phyloP scores from a whole-genome alignment of 1,284 basidiomycete species.

The Inonotus hispidus region DNA sequence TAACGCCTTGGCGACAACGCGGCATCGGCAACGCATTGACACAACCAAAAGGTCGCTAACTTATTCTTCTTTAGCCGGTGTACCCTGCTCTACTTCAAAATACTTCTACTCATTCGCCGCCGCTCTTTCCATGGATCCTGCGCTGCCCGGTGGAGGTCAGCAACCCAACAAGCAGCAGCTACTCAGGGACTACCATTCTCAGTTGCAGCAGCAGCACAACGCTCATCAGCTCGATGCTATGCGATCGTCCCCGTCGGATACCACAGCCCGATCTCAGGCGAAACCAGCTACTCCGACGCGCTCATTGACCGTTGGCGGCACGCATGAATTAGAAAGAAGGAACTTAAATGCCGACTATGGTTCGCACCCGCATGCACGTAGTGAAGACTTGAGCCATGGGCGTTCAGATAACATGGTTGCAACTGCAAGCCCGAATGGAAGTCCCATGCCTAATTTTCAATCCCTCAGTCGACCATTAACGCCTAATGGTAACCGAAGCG shows the following conservation, averaged over 20 bases:
- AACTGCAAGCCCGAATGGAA: conserved; percentile 18
- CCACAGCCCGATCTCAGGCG: background rate
- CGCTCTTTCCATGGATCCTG: conserved; percentile 7
- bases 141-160: background rate
- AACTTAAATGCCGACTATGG: conserved; percentile 36
- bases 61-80: conserved; percentile 9
- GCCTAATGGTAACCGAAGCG: conserved; percentile 17
- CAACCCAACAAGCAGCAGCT: conserved; percentile 1
- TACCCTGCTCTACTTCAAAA: background rate
- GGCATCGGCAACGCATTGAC: conserved; percentile 13
- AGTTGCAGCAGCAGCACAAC: conserved; percentile 8
- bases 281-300: conserved; percentile 45
- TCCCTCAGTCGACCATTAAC: conserved; percentile 23
- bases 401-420: conserved; percentile 6
- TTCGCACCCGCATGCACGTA: conserved; percentile 42
- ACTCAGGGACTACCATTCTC: conserved; percentile 4
- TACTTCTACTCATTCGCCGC: background rate
- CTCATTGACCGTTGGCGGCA: conserved; percentile 51
- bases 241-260: conserved; percentile 11
- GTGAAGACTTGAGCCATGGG: conserved; percentile 66
- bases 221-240: conserved; percentile 15
- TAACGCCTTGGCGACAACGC: conserved; percentile 9
- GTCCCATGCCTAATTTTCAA: conserved; percentile 45
- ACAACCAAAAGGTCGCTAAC: conserved; percentile 4
- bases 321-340: conserved; percentile 49